Evolutionary conservation across 2,329 filamentous ascomycete species (phyloP).

Genomic region (Sporothrix pallida): DNA sequence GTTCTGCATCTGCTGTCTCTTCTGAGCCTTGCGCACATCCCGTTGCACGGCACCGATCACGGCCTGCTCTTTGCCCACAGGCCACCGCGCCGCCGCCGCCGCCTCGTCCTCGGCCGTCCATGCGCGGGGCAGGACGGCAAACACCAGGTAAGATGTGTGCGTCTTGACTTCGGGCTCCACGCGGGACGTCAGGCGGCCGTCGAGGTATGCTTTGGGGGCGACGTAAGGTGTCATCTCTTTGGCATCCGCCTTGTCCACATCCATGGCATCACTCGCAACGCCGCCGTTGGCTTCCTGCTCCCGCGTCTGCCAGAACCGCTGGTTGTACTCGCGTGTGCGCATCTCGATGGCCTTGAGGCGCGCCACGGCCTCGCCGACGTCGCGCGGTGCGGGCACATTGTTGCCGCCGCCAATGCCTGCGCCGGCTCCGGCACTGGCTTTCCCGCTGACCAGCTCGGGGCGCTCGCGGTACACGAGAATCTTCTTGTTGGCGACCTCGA

Average conservation of each 20-base stretch:
- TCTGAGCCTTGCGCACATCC: conserved; percentile 61
- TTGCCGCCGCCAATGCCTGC: conserved; percentile 48
- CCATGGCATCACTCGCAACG: conserved; percentile 34
- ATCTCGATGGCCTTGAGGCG: conserved; percentile 76
- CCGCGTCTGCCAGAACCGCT: conserved; percentile 36
- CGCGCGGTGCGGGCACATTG: conserved; percentile 61
- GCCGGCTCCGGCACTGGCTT: conserved; percentile 64
- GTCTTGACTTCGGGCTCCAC: conserved; percentile 90
- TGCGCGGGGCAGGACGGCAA: conserved; percentile 83
- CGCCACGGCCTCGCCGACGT: conserved; percentile 78
- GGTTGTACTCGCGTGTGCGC: conserved; percentile 66
- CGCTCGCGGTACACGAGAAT: conserved; percentile 84
- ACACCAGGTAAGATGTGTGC: conserved; percentile 96
- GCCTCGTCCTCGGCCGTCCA: conserved; percentile 86
- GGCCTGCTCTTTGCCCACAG: conserved; percentile 59
- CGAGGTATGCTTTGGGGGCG: conserved; percentile 65
- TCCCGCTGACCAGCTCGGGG: conserved; percentile 67
- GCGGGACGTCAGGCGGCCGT: conserved; percentile 78
- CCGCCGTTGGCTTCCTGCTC: conserved; percentile 10
- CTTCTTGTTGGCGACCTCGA: conserved; percentile 80
- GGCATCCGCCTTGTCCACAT: conserved; percentile 38
- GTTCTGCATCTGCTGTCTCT: conserved; percentile 53
- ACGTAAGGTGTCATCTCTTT: conserved; percentile 33
- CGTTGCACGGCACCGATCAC: conserved; percentile 62
- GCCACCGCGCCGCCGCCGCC: conserved; percentile 67